Base-by-base conservation (phyloP, 768 basidiomycete genomes). In the Tremella yokohamensis region DNA sequence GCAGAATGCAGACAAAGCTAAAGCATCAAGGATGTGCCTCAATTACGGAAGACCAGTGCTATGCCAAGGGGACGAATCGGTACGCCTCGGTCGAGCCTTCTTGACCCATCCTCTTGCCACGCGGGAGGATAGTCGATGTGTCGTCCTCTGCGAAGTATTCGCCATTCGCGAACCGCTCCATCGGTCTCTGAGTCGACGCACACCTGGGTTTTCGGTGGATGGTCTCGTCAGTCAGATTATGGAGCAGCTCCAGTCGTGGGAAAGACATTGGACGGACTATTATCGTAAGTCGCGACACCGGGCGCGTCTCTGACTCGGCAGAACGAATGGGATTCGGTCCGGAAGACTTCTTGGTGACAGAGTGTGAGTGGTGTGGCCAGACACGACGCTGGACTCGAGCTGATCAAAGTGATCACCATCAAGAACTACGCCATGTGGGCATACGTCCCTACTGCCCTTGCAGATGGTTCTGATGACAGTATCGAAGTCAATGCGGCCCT, bases 121-220 rank as follows among this genome's bases (percentile, higher is more conserved):
- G 8, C 39, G n/a, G 7, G 22, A 40, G 16, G 57, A 58, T 19
- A 58, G 57, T 26, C 49, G 57, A 15, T 47, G 45, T n/a, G 57
- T 58, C 12, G 51, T 51, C 1, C 24, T 51, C 24, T 22, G 25
- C 39, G 57, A 58, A 24, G 24, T 58, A 8, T 52, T 40, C n/a
- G 39, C 57, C 9, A 58, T 58, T 19, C 52, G 57, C 39, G 51
- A 52, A 52, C 51, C 48, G 2, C 48, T 49, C 26, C 51, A 52
- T 52, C 29, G 51, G 37, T 6, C 51, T 39, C 38, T 37, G 16
- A 34, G 51, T 34, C 51, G 51, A 37, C 51, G 51, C 12, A 34
- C 29, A 37, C 48, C 48, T n/a, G 38, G 51, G 12, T 34, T 18
- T 29, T 52, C 29, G 38, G n/a, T 52, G 3, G 42, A 40, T 44